Conservation (phyloP, 2,329 filamentous ascomycete genomes). For the Pseudogymnoascus sp. region DNA sequence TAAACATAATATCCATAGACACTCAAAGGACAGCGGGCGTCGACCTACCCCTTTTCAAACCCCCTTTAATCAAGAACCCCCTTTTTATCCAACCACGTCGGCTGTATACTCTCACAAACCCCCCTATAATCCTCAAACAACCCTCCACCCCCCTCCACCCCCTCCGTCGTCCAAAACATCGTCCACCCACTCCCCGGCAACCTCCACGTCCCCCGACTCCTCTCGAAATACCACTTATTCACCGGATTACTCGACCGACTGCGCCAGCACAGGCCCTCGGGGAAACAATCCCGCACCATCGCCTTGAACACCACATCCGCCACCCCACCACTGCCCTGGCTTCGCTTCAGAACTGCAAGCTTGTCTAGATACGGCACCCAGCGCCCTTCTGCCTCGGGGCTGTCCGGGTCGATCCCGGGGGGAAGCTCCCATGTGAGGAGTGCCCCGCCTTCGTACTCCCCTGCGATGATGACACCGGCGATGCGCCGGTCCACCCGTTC, state of each 20-base stretch:
- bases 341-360: conserved; percentile 83
- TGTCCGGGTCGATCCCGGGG: conserved; percentile 45
- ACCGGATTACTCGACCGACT: conserved; percentile 87
- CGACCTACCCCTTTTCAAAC: neutral
- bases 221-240: conserved; percentile 99
- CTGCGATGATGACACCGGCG: conserved; percentile 88
- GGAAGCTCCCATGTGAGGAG: conserved; percentile 91
- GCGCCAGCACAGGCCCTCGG: conserved; percentile 81
- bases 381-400: conserved; percentile 45
- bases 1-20: neutral
- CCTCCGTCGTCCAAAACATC: conserved; percentile 93
- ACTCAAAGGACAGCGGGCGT: neutral
- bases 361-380: conserved; percentile 94
- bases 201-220: conserved; percentile 75
- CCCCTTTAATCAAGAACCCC: conserved; percentile 44
- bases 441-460: conserved; percentile 92
- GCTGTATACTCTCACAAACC: conserved; percentile 58
- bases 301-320: conserved; percentile 95
- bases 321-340: conserved; percentile 84
- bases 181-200: conserved; percentile 79
- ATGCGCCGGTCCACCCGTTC: conserved; percentile 69
- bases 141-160: conserved; percentile 46
- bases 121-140: conserved; percentile 61
- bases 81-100: conserved; percentile 55
- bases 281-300: conserved; percentile 86